Conservation (phyloP, 768 basidiomycete genomes). For the Ephemerocybe angulata region DNA sequence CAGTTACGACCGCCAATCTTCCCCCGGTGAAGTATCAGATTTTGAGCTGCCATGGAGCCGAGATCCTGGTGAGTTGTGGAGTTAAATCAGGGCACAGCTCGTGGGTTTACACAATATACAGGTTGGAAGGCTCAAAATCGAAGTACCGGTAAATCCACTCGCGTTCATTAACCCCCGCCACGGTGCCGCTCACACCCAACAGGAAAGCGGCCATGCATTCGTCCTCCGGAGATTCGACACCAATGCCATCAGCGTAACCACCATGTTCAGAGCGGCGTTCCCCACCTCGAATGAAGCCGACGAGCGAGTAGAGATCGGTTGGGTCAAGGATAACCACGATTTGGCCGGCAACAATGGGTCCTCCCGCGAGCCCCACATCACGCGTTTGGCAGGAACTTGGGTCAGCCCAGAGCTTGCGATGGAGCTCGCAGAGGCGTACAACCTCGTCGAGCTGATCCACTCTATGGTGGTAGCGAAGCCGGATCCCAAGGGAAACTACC, state of each 20-base stretch:
- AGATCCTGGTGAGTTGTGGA: constrained; percentile 65
- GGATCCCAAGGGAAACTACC: constrained; percentile 74
- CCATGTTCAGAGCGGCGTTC: constrained; percentile 95
- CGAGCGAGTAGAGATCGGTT: constrained; percentile 76
- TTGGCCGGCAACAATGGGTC: constrained; percentile 74
- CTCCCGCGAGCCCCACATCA: constrained; percentile 50
- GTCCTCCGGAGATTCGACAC: constrained; percentile 94
- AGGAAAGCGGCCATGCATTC: constrained; percentile 85
- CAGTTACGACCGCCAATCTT: constrained; percentile 31
- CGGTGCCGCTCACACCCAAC: constrained; percentile 18
- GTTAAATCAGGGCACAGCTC: constrained; percentile 3
- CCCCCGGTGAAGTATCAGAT: constrained; percentile 90
- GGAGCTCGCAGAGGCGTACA: constrained; percentile 65
- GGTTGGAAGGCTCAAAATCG: constrained; percentile 88
- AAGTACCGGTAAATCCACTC: constrained; percentile 59
- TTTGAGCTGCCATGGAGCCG: constrained; percentile 79
- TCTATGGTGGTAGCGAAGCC: constrained; percentile 69
- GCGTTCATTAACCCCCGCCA: constrained; percentile 25
- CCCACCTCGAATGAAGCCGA: constrained; percentile 73
- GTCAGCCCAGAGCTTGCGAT: constrained; percentile 63
- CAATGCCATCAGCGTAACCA: constrained; percentile 86
- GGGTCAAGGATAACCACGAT: constrained; percentile 81
- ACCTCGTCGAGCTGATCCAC: constrained; percentile 55
- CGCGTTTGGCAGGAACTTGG: constrained; percentile 90
- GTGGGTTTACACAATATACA: constrained; percentile 24